Evolutionary conservation across 805 yeast genomes (phyloP), one percentile per base, ranked within the genome.

Genomic region (Priceomyces medius): DNA sequence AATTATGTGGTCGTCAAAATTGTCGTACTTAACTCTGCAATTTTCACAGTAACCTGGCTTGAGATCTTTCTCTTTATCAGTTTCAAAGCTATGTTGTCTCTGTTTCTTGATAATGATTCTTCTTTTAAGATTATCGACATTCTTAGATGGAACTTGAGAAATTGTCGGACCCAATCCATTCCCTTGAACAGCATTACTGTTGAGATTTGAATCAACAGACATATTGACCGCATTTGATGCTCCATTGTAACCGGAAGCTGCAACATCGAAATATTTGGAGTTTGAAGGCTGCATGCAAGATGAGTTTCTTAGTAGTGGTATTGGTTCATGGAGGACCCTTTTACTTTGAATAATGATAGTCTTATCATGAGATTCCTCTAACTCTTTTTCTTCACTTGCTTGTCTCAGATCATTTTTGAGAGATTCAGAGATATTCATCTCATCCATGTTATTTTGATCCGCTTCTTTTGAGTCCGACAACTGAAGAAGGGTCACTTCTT

Each of bases 21-120:
- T 79, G 38, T 85, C 90, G 58, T 85, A 91, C 57, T 83, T 83
- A 45, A 84, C 85, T 18, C 91, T 73, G 63, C 99, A 91, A 57
- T 91, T 91, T 59, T 91, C 99, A 65, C 99, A 91, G 62, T 87
- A 90, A 0, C 97, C 97, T 0, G 91, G 77, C 38, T 63, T 64
- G 33, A 57, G 42, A 28, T 67, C 73, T 38, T 59, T 61, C 27
- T 59, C 61, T 41, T 53, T 56, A 14, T 42, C 45, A 7, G 51
- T 51, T 7, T 44, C 53, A 2, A 50, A 37, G 16, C 32, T 37
- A 9, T 31, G 26, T 23, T 47, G 46, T 46, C 56, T 61, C 42
- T 66, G 70, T 44, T 60, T 66, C 48, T 70, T 68, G 61, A 63
- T 61, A 49, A 67, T 63, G 20, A 74, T 64, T 50, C 79, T 64